Conservation (phyloP, 163 green algal species). For the Coccomyxa subellipsoidea region DNA sequence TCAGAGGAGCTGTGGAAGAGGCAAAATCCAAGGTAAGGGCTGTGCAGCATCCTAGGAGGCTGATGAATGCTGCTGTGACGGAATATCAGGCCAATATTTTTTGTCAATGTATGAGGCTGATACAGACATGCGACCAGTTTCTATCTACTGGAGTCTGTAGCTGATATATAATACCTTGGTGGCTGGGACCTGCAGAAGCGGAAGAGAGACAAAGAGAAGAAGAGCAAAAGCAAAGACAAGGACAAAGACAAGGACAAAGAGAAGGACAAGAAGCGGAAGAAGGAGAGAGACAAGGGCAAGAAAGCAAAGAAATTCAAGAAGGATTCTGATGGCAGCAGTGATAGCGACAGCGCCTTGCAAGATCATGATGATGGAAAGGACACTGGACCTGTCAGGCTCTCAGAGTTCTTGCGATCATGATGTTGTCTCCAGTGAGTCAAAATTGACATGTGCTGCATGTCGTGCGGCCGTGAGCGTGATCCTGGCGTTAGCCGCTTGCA, state of each 20-base stretch:
- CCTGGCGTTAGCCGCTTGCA: no score
- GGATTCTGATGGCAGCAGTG: background rate
- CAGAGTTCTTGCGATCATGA: conserved; percentile 15
- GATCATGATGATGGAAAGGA: background rate
- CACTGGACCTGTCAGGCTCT: conserved; percentile 13
- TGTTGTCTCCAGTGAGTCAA: no score
- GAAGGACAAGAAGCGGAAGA: conserved; percentile 17
- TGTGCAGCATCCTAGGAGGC: background rate
- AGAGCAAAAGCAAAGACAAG: conserved; percentile 10
- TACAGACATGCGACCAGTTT: no score
- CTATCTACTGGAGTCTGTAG: no score
- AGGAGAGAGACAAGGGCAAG: conserved; percentile 7
- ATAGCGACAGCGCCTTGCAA: background rate
- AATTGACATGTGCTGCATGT: no score
- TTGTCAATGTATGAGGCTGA: no score
- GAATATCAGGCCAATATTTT: no score
- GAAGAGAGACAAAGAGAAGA: conserved; percentile 8
- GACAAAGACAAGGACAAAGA: background rate
- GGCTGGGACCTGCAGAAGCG: background rate
- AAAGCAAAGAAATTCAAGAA: conserved; percentile 16
- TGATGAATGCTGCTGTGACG: background rate
- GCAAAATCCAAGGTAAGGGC: background rate
- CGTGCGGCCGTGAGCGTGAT: no score
- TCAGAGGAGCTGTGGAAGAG: background rate
- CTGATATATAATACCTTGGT: no score